These are phyloP conservation scores for Mrakia hoshinonis DNA, from an alignment of 768 basidiomycete genomes.

Conservation along the genomic window DNA sequence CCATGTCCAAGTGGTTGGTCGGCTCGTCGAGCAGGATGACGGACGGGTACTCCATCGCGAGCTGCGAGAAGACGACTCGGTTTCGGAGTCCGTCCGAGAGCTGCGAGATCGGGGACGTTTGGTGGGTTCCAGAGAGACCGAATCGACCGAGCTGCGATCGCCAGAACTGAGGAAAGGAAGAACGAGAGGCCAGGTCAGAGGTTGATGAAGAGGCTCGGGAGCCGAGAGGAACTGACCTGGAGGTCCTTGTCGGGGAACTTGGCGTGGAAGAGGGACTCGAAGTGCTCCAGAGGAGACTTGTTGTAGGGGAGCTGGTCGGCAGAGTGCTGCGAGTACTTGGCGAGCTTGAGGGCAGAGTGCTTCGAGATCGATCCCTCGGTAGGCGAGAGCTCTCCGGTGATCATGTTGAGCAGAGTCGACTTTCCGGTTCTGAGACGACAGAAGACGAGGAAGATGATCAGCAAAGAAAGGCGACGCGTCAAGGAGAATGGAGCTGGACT, in stretches of 20 bases:
- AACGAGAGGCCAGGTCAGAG: not conserved
- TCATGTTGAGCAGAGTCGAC: conserved; percentile 70
- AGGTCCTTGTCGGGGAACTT: conserved; percentile 92
- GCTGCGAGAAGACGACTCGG: conserved; percentile 46
- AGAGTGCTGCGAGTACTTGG: conserved; percentile 97
- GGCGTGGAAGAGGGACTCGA: conserved; percentile 64
- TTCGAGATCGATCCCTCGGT: conserved; percentile 77
- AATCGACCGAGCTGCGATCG: conserved; percentile 89
- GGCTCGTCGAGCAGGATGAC: conserved; percentile 62
- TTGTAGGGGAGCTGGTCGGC: conserved; percentile 98
- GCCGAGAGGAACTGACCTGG: conserved; percentile 45
- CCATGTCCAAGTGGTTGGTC: conserved; percentile 97
- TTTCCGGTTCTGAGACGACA: conserved; percentile 20
- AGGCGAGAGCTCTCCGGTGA: conserved; percentile 73
- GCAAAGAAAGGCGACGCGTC: not conserved
- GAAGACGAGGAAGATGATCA: not conserved
- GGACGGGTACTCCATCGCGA: conserved; percentile 92
- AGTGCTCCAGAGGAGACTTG: conserved; percentile 81
- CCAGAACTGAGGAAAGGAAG: conserved; percentile 58
- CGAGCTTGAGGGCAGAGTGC: conserved; percentile 81
- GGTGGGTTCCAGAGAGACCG: conserved; percentile 87
- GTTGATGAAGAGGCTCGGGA: not conserved
- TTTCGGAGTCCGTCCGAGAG: conserved; percentile 93
- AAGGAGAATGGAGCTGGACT: not conserved
- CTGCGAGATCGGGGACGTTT: conserved; percentile 85